Evolutionary conservation across 148 eudicot genomes (phyloP).

Genomic region (Silene conica): DNA sequence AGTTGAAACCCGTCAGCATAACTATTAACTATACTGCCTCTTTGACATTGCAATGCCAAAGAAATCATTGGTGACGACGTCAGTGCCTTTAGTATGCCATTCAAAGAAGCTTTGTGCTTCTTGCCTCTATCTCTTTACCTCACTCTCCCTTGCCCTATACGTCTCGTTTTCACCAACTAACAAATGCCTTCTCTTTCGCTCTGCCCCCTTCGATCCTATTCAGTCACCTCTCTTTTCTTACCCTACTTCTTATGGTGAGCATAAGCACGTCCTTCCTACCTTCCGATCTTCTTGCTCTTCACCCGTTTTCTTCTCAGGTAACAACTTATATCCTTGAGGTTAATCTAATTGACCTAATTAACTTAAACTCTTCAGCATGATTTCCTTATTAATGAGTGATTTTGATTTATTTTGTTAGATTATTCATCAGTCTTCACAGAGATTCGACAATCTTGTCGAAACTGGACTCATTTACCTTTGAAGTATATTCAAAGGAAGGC

Average conservation of each 20-base stretch:
- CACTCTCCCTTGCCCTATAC: slow-evolving; percentile 53
- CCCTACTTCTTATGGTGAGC: slow-evolving; percentile 76
- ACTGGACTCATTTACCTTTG: slow-evolving; percentile 30
- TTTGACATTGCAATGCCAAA: slow-evolving; percentile 7
- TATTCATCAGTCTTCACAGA: slow-evolving; percentile 53
- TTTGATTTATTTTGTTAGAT: slow-evolving; percentile 34
- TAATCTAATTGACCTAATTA: background rate
- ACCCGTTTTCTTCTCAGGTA: slow-evolving; percentile 89
- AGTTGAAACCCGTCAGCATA: background rate
- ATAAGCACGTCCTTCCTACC: slow-evolving; percentile 79
- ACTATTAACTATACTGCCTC: background rate
- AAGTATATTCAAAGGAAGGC: slow-evolving; percentile 52
- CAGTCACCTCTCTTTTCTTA: slow-evolving; percentile 68
- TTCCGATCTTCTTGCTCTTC: slow-evolving; percentile 66
- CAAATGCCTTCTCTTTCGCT: slow-evolving; percentile 68
- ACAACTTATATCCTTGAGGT: background rate
- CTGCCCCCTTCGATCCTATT: slow-evolving; percentile 61
- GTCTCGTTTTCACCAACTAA: slow-evolving; percentile 54
- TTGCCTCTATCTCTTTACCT: slow-evolving; percentile 51
- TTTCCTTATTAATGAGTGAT: slow-evolving; percentile 9
- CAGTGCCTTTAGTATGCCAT: slow-evolving; percentile 46
- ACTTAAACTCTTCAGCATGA: background rate
- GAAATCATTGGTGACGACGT: background rate
- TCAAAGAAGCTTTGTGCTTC: slow-evolving; percentile 82
- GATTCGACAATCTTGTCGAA: slow-evolving; percentile 33